phyloP scores from a whole-genome alignment of 2,329 filamentous ascomycete species.

The Pseudogymnoascus verrucosus region DNA sequence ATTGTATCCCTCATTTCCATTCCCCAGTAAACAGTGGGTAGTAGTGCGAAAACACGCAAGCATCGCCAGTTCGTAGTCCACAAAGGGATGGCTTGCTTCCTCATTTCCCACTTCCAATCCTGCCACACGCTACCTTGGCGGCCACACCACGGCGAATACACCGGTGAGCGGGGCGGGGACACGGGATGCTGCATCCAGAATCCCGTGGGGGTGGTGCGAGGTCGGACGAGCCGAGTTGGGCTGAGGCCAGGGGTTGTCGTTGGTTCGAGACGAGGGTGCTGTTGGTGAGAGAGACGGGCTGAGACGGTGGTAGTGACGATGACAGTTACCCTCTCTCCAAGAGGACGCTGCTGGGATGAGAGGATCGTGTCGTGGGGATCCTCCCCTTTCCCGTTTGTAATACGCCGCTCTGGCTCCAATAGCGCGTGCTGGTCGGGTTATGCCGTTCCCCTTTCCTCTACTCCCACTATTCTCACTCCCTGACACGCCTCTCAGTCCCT shows the following conservation, averaged over 20 bases:
- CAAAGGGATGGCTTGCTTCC: background rate
- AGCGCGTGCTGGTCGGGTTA: background rate
- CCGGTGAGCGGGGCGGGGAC: background rate
- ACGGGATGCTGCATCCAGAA: background rate
- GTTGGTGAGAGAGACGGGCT: background rate
- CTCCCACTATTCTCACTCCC: background rate
- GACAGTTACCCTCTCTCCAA: background rate
- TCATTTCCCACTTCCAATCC: background rate
- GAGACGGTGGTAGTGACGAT: background rate
- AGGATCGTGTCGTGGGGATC: background rate
- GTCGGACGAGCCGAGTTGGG: background rate
- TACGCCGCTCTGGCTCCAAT: background rate
- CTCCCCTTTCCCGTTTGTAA: background rate
- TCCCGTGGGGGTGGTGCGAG: background rate
- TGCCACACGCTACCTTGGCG: background rate
- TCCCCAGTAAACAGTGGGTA: background rate
- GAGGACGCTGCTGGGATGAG: background rate
- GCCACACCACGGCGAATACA: background rate
- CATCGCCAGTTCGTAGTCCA: background rate
- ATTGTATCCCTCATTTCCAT: no score
- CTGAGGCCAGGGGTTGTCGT: background rate
- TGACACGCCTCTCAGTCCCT: background rate
- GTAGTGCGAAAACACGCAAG: background rate
- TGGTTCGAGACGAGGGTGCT: no score
- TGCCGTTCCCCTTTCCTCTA: background rate